Percentiles rank a stretch among this genome's conserved stretches.
These are phyloP conservation scores for Glonium stellatum DNA, from an alignment of 495 filamentous ascomycete genomes.

Conservation along the genomic window DNA sequence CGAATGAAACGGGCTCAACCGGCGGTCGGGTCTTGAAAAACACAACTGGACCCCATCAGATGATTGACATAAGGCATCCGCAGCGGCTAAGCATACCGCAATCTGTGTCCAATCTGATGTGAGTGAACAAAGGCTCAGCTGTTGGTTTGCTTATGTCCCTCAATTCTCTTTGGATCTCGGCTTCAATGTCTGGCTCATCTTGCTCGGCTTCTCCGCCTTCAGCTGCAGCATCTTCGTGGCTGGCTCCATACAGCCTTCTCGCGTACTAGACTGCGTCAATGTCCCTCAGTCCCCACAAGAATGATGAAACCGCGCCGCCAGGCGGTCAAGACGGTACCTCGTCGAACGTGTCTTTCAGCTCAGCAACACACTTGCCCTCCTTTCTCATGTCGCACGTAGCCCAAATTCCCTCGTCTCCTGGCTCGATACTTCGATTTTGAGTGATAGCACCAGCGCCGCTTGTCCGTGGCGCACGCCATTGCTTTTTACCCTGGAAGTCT, in stretches of 20 bases:
- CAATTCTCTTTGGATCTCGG: conserved; percentile 72
- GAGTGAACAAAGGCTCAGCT: conserved; percentile 48
- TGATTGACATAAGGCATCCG: not conserved
- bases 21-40: conserved; percentile 61
- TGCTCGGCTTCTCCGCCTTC: conserved; percentile 37
- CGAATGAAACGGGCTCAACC: conserved; percentile 74
- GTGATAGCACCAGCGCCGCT: conserved; percentile 8
- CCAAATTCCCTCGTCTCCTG: conserved; percentile 82
- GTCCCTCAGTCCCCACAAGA: not conserved
- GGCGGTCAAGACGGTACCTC: conserved; percentile 46
- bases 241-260: conserved; percentile 47
- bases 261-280: conserved; percentile 43
- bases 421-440: conserved; percentile 33
- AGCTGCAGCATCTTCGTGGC: conserved; percentile 34
- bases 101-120: conserved; percentile 64
- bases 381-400: conserved; percentile 75
- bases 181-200: conserved; percentile 64
- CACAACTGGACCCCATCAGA: conserved; percentile 41
- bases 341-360: conserved; percentile 66
- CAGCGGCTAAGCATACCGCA: conserved; percentile 45
- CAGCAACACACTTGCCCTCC: conserved; percentile 69
- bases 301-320: not conserved
- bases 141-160: conserved; percentile 51
- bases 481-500: conserved; percentile 32
- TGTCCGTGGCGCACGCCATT: conserved; percentile 33